A percentile compares a stretch with the other conserved stretches of the same genome.
These are phyloP conservation scores for Cyberlindnera petersonii DNA, from an alignment of 805 yeast genomes.

Conservation along the genomic window DNA sequence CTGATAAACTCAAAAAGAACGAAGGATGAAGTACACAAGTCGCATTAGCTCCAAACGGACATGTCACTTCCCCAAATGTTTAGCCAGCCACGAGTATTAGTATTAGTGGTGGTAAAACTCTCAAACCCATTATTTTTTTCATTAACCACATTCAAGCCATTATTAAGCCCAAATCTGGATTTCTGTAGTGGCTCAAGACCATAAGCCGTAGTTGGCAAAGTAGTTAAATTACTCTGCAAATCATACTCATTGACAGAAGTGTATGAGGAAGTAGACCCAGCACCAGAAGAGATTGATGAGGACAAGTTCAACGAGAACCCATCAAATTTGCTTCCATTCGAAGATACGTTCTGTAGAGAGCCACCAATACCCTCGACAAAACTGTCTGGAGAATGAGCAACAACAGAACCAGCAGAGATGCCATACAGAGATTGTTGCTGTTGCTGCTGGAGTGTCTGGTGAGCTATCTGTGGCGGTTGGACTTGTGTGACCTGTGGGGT, in stretches of 20 bases:
- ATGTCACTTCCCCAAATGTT: conserved; percentile 31
- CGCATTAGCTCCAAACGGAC: conserved; percentile 31
- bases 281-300: conserved; percentile 25
- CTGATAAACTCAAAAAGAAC: background rate
- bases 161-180: background rate
- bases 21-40: no score
- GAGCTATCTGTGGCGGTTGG: background rate
- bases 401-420: conserved; percentile 5
- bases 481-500: no score
- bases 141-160: conserved; percentile 4
- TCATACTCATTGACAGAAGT: conserved; percentile 7
- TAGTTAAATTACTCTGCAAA: conserved; percentile 2
- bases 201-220: background rate
- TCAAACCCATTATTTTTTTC: conserved; percentile 9
- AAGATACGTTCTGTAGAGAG: conserved; percentile 4
- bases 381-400: conserved; percentile 23
- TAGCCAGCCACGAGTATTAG: conserved; percentile 24
- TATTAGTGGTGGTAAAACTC: conserved; percentile 6
- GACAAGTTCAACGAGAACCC: conserved; percentile 19
- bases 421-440: conserved; percentile 1
- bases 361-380: conserved; percentile 19
- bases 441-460: conserved; percentile 1
- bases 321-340: conserved; percentile 9
- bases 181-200: background rate
- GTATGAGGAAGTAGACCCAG: conserved; percentile 19